Evolutionary conservation across 2,329 filamentous ascomycete species (phyloP).

Genomic region (Furcasterigmium sp.): DNA sequence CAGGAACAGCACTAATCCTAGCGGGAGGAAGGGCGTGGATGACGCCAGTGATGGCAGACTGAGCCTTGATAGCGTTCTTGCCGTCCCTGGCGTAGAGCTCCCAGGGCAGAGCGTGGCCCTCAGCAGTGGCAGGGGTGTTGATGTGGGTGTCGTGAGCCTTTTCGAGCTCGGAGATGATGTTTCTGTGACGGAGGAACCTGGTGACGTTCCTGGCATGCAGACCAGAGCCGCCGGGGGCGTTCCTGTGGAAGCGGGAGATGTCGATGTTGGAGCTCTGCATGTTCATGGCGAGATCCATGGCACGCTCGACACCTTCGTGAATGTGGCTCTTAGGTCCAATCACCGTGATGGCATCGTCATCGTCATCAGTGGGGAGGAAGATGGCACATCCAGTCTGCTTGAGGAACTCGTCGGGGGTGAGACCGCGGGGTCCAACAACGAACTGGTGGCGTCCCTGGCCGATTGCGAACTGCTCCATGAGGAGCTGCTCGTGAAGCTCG

Average conservation of each 20-base stretch:
- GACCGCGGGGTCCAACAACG: conserved; percentile 80
- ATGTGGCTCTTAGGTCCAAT: conserved; percentile 74
- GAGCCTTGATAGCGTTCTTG: conserved; percentile 74
- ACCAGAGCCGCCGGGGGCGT: conserved; percentile 65
- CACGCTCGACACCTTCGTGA: conserved; percentile 69
- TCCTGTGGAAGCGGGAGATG: conserved; percentile 72
- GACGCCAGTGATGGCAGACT: conserved; percentile 69
- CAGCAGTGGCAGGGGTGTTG: conserved; percentile 66
- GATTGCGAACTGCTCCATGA: conserved; percentile 74
- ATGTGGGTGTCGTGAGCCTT: conserved; percentile 79
- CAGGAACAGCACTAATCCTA: conserved; percentile 59
- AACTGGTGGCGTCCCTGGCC: conserved; percentile 89
- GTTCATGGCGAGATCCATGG: conserved; percentile 81
- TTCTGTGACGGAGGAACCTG: conserved; percentile 77
- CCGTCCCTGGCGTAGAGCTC: conserved; percentile 82
- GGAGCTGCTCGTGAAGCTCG: conserved; percentile 69
- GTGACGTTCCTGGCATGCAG: conserved; percentile 81
- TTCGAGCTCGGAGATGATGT: conserved; percentile 79
- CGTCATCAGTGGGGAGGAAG: conserved; percentile 70
- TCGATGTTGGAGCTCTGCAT: conserved; percentile 85
- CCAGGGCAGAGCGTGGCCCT: conserved; percentile 67
- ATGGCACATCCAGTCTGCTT: conserved; percentile 86
- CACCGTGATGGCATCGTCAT: conserved; percentile 79
- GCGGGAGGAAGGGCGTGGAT: conserved; percentile 70
- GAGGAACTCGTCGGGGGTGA: conserved; percentile 80